Evolutionary conservation across 345 rosid genomes (phyloP).

Genomic region (Salix suchowensis): DNA sequence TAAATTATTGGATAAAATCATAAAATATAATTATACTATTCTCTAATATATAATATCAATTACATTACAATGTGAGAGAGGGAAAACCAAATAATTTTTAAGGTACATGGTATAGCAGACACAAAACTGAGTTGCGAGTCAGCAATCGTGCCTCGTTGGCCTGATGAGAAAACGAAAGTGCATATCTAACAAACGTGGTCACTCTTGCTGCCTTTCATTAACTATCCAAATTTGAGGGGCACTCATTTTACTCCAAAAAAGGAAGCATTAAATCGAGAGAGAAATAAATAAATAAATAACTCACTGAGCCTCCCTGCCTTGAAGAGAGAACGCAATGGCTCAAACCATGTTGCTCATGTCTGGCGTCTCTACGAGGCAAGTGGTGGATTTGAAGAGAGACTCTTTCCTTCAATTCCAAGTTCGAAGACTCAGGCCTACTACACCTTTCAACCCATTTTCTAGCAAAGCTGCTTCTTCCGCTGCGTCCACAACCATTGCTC

Average conservation of each 20-base stretch:
- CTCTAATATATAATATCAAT: too few relatives aligned
- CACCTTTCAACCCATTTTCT: conserved; percentile 34
- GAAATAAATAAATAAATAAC: too few relatives aligned
- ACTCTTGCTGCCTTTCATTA: conserved; percentile 38
- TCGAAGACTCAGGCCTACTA: conserved; percentile 41
- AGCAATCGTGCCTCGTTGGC: too few relatives aligned
- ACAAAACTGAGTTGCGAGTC: background rate
- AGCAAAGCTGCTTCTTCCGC: conserved; percentile 19
- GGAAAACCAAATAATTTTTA: too few relatives aligned
- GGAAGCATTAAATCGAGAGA: background rate
- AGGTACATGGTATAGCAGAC: too few relatives aligned
- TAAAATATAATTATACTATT: too few relatives aligned
- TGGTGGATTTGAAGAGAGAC: conserved; percentile 38
- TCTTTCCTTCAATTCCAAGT: conserved; percentile 48
- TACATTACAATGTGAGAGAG: too few relatives aligned
- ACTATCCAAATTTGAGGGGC: conserved; percentile 34
- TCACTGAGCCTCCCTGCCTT: background rate
- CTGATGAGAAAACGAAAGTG: too few relatives aligned
- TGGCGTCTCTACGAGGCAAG: conserved; percentile 50
- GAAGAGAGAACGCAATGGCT: conserved; percentile 41
- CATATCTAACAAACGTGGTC: conserved; percentile 17
- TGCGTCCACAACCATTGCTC: conserved; percentile 47
- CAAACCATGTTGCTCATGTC: conserved; percentile 79
- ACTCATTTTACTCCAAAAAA: background rate
- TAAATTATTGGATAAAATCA: too few relatives aligned